A percentile compares a stretch with the other conserved stretches of the same genome.
Conservation (phyloP, 345 rosid genomes). For the Dimocarpus longan region DNA sequence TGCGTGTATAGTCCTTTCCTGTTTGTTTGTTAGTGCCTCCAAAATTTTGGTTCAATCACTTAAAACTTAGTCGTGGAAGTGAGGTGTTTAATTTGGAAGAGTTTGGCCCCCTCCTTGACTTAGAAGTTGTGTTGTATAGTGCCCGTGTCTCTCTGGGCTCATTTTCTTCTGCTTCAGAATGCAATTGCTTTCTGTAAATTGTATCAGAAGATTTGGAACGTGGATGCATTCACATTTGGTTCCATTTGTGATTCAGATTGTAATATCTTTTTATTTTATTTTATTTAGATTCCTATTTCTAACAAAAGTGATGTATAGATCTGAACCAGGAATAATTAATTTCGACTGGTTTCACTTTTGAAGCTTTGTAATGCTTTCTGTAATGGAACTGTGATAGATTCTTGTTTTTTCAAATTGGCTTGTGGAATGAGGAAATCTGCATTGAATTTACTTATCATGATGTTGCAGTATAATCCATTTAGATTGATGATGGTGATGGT, state of each 20-base stretch:
- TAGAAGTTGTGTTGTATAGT: not conserved
- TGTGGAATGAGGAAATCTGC: slow-evolving; percentile 98
- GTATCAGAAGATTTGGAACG: not conserved
- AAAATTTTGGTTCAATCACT: not conserved
- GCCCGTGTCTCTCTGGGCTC: not conserved
- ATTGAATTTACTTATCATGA: slow-evolving; percentile 74
- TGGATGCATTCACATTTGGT: not conserved
- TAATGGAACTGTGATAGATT: not conserved
- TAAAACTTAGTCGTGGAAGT: slow-evolving; percentile 48
- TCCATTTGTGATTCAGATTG: not conserved
- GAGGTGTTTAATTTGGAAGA: slow-evolving; percentile 44
- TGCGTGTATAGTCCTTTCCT: slow-evolving; percentile 26
- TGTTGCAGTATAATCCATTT: slow-evolving; percentile 98
- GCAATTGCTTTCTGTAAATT: not conserved
- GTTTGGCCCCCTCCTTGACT: slow-evolving; percentile 48
- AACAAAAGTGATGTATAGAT: not conserved
- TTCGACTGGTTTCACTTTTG: not conserved
- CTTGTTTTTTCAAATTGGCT: slow-evolving; percentile 46
- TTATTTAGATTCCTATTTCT: not conserved
- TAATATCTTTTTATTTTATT: not conserved
- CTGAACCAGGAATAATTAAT: not conserved
- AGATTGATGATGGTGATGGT: slow-evolving; percentile 54
- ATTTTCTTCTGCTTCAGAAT: not conserved
- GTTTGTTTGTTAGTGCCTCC: not conserved
- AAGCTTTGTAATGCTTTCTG: not conserved